Evolutionary conservation across 306 rosid species (phyloP).

Genomic region (Albizia julibrissin): DNA sequence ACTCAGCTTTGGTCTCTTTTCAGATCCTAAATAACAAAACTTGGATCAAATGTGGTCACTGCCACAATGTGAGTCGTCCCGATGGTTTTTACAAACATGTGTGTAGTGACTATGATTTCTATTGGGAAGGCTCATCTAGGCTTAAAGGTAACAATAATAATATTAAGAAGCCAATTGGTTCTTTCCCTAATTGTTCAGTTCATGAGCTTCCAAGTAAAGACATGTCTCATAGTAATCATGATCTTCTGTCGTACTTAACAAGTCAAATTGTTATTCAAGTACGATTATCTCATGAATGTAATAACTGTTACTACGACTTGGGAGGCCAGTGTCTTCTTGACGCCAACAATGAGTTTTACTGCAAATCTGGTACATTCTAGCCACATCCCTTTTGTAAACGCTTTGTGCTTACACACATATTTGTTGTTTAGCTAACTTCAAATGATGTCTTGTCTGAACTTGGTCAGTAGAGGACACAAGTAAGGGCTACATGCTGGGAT

Average conservation of each 20-base stretch:
- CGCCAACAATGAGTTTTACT: background rate
- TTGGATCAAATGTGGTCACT: background rate
- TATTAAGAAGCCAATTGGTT: background rate
- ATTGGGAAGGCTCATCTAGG: background rate
- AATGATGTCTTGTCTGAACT: background rate
- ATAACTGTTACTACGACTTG: background rate
- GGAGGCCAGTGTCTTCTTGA: background rate
- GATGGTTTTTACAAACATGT: background rate
- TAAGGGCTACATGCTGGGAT: background rate
- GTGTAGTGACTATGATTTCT: background rate
- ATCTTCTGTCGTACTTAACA: background rate
- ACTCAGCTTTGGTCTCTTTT: background rate
- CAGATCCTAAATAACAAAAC: background rate
- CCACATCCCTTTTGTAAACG: background rate
- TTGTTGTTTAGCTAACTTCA: background rate
- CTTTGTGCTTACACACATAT: background rate
- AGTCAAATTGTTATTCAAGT: background rate
- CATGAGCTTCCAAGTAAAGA: constrained; percentile 25
- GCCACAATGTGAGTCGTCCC: background rate
- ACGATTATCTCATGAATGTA: background rate
- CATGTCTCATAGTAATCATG: background rate
- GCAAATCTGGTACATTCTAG: background rate
- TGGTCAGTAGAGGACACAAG: background rate
- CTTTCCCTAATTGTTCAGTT: constrained; percentile 3
- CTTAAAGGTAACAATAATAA: background rate